A percentile compares a stretch with the other conserved stretches of the same genome.
phyloP scores from a whole-genome alignment of 208 protist genomes.

The Trypanosoma congolense region DNA sequence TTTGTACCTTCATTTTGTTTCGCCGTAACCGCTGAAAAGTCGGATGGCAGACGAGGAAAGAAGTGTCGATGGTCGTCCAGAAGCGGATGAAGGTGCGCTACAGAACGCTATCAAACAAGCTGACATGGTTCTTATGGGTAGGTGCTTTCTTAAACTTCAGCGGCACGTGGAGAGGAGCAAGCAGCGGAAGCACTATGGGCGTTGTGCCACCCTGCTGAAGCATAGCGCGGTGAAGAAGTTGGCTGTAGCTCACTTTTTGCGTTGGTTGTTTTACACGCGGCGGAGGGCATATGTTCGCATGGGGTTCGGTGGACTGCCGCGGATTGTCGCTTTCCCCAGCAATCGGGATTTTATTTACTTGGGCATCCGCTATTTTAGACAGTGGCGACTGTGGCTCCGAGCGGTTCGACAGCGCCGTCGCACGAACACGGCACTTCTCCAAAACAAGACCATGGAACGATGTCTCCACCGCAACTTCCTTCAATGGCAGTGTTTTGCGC shows the following conservation, averaged over 20 bases:
- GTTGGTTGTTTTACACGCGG: conserved; percentile 56
- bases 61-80: not conserved
- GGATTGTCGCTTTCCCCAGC: conserved; percentile 50
- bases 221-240: conserved; percentile 33
- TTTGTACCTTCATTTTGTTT: too few species aligned
- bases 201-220: conserved; percentile 63
- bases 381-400: conserved; percentile 49
- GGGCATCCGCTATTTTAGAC: conserved; percentile 49
- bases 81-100: not conserved
- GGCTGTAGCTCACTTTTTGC: conserved; percentile 48
- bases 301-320: conserved; percentile 18
- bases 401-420: conserved; percentile 37
- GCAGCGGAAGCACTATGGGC: conserved; percentile 44
- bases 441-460: conserved; percentile 34
- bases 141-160: conserved; percentile 33
- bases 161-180: conserved; percentile 30
- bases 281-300: conserved; percentile 7
- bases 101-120: conserved; percentile 6
- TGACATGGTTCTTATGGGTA: conserved; percentile 23
- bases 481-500: conserved; percentile 8
- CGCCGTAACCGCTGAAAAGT: too few species aligned
- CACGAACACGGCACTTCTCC: conserved; percentile 40
- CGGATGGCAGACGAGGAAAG: not conserved
- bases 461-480: conserved; percentile 19
- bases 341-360: conserved; percentile 53